phyloP scores from a whole-genome alignment of 2,329 filamentous ascomycete species.

The Raffaelea arxii region DNA sequence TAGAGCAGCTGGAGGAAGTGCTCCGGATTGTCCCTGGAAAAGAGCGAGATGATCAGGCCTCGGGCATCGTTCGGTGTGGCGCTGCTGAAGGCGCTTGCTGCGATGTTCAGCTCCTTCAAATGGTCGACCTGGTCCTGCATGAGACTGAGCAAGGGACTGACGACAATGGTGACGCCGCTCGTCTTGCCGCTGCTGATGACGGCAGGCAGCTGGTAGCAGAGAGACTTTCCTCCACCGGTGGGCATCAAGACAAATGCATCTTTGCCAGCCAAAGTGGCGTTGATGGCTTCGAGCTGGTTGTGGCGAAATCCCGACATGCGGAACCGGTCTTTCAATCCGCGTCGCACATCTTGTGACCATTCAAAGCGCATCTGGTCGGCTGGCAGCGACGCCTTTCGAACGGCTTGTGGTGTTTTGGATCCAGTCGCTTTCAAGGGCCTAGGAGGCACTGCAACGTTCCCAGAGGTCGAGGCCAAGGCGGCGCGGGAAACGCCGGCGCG shows the following conservation, averaged over 20 bases:
- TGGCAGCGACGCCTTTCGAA: constrained; percentile 27
- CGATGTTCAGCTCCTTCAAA: constrained; percentile 62
- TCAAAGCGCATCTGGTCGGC: constrained; percentile 52
- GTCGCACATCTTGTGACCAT: constrained; percentile 82
- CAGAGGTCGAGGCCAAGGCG: constrained; percentile 38
- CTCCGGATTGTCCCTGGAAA: constrained; percentile 58
- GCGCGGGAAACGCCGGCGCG: constrained; percentile 20
- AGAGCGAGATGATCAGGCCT: constrained; percentile 52
- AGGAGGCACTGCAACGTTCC: constrained; percentile 27
- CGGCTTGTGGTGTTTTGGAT: constrained; percentile 14
- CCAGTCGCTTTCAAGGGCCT: constrained; percentile 26
- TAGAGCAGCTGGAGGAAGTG: constrained; percentile 80
- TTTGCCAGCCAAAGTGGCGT: constrained; percentile 76
- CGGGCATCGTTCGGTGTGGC: constrained; percentile 57
- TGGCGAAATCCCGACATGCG: constrained; percentile 77
- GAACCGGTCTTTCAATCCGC: constrained; percentile 73
- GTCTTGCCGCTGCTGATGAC: constrained; percentile 75
- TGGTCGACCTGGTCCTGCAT: constrained; percentile 97
- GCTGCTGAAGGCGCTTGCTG: constrained; percentile 73
- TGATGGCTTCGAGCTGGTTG: constrained; percentile 92
- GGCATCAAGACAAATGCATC: constrained; percentile 97
- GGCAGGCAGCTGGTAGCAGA: constrained; percentile 92
- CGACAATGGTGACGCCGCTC: constrained; percentile 77
- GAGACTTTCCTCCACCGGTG: constrained; percentile 90
- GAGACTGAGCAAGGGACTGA: constrained; percentile 88